Percentiles rank a stretch among this genome's conserved stretches.
phyloP scores from a whole-genome alignment of 2,329 filamentous ascomycete species.

The Claviceps sorghi region DNA sequence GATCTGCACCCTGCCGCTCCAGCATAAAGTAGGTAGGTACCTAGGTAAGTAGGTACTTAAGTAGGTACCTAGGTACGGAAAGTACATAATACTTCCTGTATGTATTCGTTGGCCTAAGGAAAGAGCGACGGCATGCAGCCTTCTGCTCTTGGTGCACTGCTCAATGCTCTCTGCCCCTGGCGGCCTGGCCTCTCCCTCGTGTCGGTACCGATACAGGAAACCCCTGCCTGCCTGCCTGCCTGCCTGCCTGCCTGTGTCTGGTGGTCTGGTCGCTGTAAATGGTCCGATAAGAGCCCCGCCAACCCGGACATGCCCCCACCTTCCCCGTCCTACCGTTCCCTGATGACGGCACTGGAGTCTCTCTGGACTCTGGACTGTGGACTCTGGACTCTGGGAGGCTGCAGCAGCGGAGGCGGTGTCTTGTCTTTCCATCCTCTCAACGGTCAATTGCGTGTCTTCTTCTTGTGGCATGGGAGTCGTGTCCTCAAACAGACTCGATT shows the following conservation, averaged over 20 bases:
- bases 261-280: background rate
- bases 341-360: background rate
- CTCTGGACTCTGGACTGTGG: background rate
- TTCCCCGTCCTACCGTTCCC: background rate
- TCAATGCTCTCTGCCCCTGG: background rate
- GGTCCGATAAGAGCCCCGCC: slow-evolving; percentile 6
- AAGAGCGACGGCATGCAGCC: background rate
- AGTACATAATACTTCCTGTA: too few relatives aligned
- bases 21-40: background rate
- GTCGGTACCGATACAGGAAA: background rate
- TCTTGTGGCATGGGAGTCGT: background rate
- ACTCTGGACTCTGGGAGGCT: background rate
- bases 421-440: background rate
- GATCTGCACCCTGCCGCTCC: background rate
- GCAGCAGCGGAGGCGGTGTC: background rate
- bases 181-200: background rate
- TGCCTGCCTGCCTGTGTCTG: too few relatives aligned
- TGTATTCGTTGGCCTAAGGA: background rate
- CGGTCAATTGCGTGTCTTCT: background rate
- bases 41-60: too few relatives aligned
- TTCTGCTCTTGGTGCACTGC: too few relatives aligned
- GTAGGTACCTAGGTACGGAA: too few relatives aligned
- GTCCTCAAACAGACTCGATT: background rate
- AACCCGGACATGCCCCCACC: slow-evolving; percentile 5
- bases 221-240: background rate